Conservation (phyloP, 352 stramenopile species). For the Discostella stelligera region DNA sequence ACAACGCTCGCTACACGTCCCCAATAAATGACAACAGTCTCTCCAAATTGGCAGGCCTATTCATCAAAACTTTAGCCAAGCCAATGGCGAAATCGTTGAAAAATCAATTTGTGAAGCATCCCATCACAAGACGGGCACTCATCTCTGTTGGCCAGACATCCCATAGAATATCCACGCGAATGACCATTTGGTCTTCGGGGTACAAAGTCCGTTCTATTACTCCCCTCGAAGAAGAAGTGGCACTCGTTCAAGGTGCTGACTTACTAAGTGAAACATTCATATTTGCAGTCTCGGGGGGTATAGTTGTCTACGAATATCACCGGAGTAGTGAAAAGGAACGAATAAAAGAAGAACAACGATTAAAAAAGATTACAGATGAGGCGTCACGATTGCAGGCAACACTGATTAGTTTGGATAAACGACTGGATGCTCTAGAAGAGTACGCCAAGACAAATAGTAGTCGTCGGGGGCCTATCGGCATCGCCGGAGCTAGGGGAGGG, state of each 20-base stretch:
- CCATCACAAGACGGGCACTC: conserved; percentile 54
- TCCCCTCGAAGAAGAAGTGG: conserved; percentile 65
- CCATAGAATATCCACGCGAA: conserved; percentile 66
- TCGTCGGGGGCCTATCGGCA: conserved; percentile 26
- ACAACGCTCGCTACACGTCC: background rate
- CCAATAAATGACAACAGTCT: conserved; percentile 30
- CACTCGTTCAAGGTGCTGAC: conserved; percentile 70
- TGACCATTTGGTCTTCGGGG: conserved; percentile 81
- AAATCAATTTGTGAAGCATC: conserved; percentile 58
- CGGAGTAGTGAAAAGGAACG: conserved; percentile 58
- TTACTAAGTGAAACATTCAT: conserved; percentile 79
- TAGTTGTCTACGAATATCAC: conserved; percentile 76
- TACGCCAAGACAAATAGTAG: conserved; percentile 58
- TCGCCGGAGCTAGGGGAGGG: conserved; percentile 18
- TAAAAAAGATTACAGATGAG: conserved; percentile 55
- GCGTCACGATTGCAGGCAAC: conserved; percentile 63
- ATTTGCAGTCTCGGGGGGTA: conserved; percentile 54
- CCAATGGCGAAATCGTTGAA: conserved; percentile 80
- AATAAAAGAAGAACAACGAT: conserved; percentile 54
- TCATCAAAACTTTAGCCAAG: conserved; percentile 78
- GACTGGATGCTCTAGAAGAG: conserved; percentile 75
- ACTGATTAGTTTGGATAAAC: conserved; percentile 65
- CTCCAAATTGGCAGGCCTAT: conserved; percentile 54
- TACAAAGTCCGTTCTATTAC: conserved; percentile 75
- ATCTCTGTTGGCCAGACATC: conserved; percentile 69